These are phyloP conservation scores for Cladophialophora immunda DNA, from an alignment of 2,329 filamentous ascomycete genomes.

Conservation along the genomic window DNA sequence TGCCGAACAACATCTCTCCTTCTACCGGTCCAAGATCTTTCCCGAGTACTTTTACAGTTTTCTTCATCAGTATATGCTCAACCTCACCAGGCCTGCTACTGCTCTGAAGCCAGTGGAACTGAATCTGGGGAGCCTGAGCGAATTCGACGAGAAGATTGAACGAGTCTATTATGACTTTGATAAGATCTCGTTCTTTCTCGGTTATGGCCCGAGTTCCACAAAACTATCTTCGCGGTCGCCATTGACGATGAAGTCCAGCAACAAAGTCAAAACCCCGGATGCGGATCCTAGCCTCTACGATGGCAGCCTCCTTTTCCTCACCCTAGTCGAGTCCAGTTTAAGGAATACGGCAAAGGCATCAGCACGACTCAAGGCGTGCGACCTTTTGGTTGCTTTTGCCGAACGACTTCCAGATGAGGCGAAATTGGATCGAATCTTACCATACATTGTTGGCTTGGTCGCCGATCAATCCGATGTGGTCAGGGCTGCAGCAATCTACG, in stretches of 20 bases:
- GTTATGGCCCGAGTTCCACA: constrained; percentile 54
- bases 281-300: constrained; percentile 75
- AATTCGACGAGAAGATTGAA: constrained; percentile 93
- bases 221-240: constrained; percentile 44
- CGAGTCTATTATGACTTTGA: constrained; percentile 94
- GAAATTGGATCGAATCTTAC: constrained; percentile 90
- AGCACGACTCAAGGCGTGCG: constrained; percentile 88
- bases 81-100: constrained; percentile 89
- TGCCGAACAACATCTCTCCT: constrained; percentile 90
- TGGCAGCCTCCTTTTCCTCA: constrained; percentile 90
- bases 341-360: constrained; percentile 87
- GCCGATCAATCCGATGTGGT: constrained; percentile 85
- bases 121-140: constrained; percentile 75
- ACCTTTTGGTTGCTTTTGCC: constrained; percentile 88
- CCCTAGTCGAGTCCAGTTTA: constrained; percentile 85
- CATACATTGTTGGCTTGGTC: constrained; percentile 84
- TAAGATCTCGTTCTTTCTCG: constrained; percentile 94
- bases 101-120: constrained; percentile 76
- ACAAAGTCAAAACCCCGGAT: constrained; percentile 64
- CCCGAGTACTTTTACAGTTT: constrained; percentile 98
- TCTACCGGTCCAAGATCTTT: constrained; percentile 91
- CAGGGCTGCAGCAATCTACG: constrained; percentile 82
- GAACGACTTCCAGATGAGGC: constrained; percentile 93
- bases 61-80: constrained; percentile 95
- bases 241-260: constrained; percentile 64